Evolutionary conservation across 1,284 basidiomycete genomes (phyloP).

Genomic region (Clitocybe nebularis): DNA sequence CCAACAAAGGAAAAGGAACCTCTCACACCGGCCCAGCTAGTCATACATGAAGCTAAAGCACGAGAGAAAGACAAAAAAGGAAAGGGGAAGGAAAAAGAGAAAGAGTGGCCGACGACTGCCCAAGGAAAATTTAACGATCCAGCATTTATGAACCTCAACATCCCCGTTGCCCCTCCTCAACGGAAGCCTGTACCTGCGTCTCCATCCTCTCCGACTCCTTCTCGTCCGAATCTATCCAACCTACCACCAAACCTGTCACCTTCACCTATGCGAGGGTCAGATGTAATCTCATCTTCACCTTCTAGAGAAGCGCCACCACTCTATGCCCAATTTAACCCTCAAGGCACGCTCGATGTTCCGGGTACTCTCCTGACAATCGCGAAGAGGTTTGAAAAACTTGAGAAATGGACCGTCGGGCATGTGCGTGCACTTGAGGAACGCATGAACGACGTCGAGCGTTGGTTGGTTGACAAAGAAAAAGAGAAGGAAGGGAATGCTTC

Average conservation of each 20-base stretch:
- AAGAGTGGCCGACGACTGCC: conserved; percentile 52
- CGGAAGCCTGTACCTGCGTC: conserved; percentile 42
- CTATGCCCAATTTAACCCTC: conserved; percentile 68
- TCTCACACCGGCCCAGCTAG: conserved; percentile 75
- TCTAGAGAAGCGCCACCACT: conserved; percentile 59
- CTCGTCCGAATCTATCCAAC: conserved; percentile 42
- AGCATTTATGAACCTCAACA: conserved; percentile 50
- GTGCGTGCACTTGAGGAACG: conserved; percentile 78
- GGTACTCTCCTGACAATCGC: conserved; percentile 67
- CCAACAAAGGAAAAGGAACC: conserved; percentile 68
- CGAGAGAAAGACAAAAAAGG: conserved; percentile 51
- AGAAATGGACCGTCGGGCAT: conserved; percentile 79
- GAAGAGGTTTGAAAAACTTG: conserved; percentile 78
- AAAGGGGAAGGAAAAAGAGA: conserved; percentile 48
- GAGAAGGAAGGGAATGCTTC: conserved; percentile 20
- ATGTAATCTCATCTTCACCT: conserved; percentile 49
- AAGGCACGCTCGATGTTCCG: conserved; percentile 67
- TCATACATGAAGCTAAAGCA: conserved; percentile 67
- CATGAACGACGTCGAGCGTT: conserved; percentile 80
- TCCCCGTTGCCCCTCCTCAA: conserved; percentile 34
- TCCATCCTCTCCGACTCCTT: conserved; percentile 56
- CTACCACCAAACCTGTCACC: conserved; percentile 57
- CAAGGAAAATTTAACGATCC: conserved; percentile 53
- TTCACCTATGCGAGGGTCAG: conserved; percentile 47
- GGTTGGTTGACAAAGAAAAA: conserved; percentile 75